A percentile compares a stretch with the other conserved stretches of the same genome.
These are phyloP conservation scores for Chaetomidium leptoderma DNA, from an alignment of 495 filamentous ascomycete species.

Conservation along the genomic window DNA sequence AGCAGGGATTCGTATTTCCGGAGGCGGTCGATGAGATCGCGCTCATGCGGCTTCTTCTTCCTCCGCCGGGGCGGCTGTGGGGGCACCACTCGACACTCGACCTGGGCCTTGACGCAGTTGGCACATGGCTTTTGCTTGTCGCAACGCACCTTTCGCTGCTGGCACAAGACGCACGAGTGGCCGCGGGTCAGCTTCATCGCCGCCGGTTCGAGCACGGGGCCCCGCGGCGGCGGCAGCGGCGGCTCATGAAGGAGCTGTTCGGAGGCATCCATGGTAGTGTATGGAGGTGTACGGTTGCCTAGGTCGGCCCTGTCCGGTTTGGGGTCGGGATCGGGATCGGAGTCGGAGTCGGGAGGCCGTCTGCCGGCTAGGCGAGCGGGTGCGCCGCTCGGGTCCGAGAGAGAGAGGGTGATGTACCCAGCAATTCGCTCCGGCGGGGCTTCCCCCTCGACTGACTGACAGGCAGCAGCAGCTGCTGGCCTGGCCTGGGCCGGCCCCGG, in stretches of 20 bases:
- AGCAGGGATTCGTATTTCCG: constrained; percentile 53
- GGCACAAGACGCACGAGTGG: constrained; percentile 61
- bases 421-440: constrained; percentile 1
- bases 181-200: constrained; percentile 49
- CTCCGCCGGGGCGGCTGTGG: constrained; percentile 55
- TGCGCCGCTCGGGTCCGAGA: constrained; percentile 27
- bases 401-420: constrained; percentile 1
- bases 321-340: no score
- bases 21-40: constrained; percentile 49
- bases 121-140: constrained; percentile 62
- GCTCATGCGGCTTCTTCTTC: constrained; percentile 53
- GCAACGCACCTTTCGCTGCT: constrained; percentile 64
- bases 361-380: constrained; percentile 13
- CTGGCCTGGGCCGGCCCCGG: neutral
- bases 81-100: constrained; percentile 57
- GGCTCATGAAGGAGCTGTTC: constrained; percentile 29
- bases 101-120: constrained; percentile 58
- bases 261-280: constrained; percentile 31
- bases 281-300: constrained; percentile 4
- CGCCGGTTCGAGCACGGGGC: constrained; percentile 32
- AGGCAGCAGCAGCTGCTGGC: no score
- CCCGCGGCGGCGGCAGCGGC: constrained; percentile 35
- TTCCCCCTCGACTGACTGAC: neutral
- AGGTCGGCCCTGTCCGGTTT: neutral
- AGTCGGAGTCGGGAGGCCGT: constrained; percentile 4